These are phyloP conservation scores for Neophaeococcomyces aloes DNA, from an alignment of 2,329 filamentous ascomycete genomes.

Conservation along the genomic window DNA sequence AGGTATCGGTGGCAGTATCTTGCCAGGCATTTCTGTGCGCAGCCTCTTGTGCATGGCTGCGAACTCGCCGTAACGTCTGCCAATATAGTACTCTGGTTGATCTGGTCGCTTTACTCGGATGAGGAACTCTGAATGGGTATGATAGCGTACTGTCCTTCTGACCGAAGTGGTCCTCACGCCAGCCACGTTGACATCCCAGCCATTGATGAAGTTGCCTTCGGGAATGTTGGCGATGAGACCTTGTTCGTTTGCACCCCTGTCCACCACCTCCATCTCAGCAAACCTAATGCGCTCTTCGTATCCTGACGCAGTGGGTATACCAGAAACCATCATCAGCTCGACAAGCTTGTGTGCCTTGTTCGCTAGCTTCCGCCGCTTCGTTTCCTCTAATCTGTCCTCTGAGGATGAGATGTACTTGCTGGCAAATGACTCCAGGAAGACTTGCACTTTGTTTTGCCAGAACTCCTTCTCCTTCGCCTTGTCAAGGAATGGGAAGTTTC, in stretches of 20 bases:
- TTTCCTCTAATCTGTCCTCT: conserved; percentile 90
- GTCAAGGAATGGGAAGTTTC: conserved; percentile 95
- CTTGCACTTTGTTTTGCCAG: conserved; percentile 96
- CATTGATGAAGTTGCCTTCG: conserved; percentile 84
- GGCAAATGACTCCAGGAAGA: conserved; percentile 93
- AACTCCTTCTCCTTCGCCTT: conserved; percentile 98
- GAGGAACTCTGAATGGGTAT: conserved; percentile 89
- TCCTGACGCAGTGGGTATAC: conserved; percentile 85
- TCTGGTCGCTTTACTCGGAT: conserved; percentile 72
- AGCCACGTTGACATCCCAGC: conserved; percentile 94
- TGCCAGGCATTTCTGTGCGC: conserved; percentile 77
- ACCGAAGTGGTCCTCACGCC: conserved; percentile 70
- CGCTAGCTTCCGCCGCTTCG: conserved; percentile 84
- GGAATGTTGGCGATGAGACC: conserved; percentile 79
- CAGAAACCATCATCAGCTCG: conserved; percentile 99
- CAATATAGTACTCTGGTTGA: conserved; percentile 66
- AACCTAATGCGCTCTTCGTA: conserved; percentile 97
- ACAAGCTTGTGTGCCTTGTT: conserved; percentile 90
- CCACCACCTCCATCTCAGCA: conserved; percentile 92
- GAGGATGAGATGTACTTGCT: conserved; percentile 95
- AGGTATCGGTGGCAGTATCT: conserved; percentile 74
- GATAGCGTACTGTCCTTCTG: conserved; percentile 78
- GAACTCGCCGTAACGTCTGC: conserved; percentile 83
- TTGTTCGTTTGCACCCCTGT: conserved; percentile 82
- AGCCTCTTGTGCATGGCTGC: conserved; percentile 65